These are phyloP conservation scores for Grifola frondosa DNA, from an alignment of 1,284 basidiomycete genomes.

Conservation along the genomic window DNA sequence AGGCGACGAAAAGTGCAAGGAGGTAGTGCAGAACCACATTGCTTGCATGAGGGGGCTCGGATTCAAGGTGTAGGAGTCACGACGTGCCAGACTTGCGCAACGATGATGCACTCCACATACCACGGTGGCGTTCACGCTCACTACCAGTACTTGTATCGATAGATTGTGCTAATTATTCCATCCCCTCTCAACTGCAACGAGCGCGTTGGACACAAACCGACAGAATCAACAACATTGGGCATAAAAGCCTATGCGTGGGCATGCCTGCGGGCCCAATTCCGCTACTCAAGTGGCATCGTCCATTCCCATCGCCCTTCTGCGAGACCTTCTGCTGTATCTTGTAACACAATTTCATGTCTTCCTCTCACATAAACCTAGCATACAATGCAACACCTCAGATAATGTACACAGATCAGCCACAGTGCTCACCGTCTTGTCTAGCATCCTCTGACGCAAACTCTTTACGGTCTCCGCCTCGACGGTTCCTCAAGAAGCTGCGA, in stretches of 20 bases:
- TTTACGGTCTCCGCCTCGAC: conserved; percentile 55
- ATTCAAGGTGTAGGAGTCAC: conserved; percentile 66
- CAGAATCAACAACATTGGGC: too few species aligned
- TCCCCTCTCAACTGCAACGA: too few species aligned
- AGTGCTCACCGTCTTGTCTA: conserved; percentile 58
- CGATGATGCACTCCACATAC: background rate
- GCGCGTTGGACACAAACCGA: too few species aligned
- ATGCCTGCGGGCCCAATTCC: background rate
- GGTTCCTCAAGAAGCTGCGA: conserved; percentile 62
- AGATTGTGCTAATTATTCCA: too few species aligned
- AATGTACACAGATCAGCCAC: conserved; percentile 5
- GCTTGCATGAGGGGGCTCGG: conserved; percentile 89
- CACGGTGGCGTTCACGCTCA: background rate
- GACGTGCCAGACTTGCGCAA: background rate
- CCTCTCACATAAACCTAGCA: conserved; percentile 30
- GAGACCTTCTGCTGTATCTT: conserved; percentile 31
- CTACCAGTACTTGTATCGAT: too few species aligned
- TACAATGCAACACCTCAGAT: background rate
- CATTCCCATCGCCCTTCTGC: conserved; percentile 32
- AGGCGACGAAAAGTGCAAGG: conserved; percentile 78
- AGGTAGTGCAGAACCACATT: conserved; percentile 78
- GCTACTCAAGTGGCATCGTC: conserved; percentile 20
- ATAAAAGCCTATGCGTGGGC: too few species aligned
- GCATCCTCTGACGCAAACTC: conserved; percentile 54
- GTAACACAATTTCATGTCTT: conserved; percentile 30